Conservation (phyloP, 495 filamentous ascomycete genomes). For the Penicillium macrosclerotiorum region DNA sequence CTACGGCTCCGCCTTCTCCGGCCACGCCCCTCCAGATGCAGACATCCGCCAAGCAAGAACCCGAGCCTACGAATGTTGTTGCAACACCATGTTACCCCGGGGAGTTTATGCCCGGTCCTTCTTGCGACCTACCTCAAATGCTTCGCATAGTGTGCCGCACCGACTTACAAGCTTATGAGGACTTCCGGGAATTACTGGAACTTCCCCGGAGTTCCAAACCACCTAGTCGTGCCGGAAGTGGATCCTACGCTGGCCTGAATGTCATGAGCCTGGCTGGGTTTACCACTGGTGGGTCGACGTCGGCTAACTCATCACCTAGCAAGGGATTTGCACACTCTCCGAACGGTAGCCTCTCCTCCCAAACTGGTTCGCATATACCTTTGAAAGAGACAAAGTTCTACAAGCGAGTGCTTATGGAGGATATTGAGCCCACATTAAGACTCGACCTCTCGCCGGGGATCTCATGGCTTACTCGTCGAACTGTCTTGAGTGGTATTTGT, state of each 20-base stretch:
- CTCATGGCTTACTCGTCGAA: constrained; percentile 86
- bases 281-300: constrained; percentile 45
- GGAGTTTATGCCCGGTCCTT: constrained; percentile 71
- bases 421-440: constrained; percentile 90
- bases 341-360: constrained; percentile 39
- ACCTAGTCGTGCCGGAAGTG: constrained; percentile 63
- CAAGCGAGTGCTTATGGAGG: constrained; percentile 81
- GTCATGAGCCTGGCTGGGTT: constrained; percentile 58
- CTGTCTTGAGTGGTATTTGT: constrained; percentile 75
- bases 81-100: constrained; percentile 34
- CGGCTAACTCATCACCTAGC: constrained; percentile 40
- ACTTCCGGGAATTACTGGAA: constrained; percentile 76
- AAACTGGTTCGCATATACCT: constrained; percentile 40
- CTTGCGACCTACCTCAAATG: constrained; percentile 80
- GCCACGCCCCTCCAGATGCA: constrained; percentile 33
- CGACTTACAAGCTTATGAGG: constrained; percentile 75
- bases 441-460: constrained; percentile 87
- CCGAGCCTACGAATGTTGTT: constrained; percentile 17
- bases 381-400: constrained; percentile 93
- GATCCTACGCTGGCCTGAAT: constrained; percentile 63
- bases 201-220: constrained; percentile 61
- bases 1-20: constrained; percentile 69
- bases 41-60: constrained; percentile 17
- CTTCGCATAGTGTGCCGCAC: constrained; percentile 78
- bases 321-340: constrained; percentile 41